Percentiles rank a stretch among this genome's conserved stretches.
These are phyloP conservation scores for Kwoniella dendrophila DNA, from an alignment of 768 basidiomycete genomes.

Conservation along the genomic window DNA sequence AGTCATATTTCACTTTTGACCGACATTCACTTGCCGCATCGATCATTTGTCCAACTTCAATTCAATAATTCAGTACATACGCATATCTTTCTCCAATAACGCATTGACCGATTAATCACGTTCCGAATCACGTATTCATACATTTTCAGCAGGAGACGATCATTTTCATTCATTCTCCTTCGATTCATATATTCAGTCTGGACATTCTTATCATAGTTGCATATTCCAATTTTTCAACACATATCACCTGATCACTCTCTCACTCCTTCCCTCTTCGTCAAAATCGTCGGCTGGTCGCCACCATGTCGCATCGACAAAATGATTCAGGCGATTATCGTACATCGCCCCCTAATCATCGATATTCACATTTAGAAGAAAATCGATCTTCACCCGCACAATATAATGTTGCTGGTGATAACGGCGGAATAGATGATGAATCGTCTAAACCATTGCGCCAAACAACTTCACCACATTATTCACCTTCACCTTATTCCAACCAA, in stretches of 20 bases:
- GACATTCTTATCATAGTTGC: no score
- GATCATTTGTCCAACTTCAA: no score
- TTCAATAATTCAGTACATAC: no score
- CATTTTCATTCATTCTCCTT: neutral
- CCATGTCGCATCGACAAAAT: constrained; percentile 20
- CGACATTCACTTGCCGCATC: neutral
- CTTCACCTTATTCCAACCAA: neutral
- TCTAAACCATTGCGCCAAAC: constrained; percentile 1
- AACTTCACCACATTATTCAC: constrained; percentile 2
- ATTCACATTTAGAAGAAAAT: constrained; percentile 21
- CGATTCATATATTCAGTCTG: neutral
- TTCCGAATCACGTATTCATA: no score
- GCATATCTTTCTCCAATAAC: neutral
- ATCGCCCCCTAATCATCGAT: constrained; percentile 16
- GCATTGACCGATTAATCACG: constrained; percentile 1
- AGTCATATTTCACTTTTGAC: neutral
- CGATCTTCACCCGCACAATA: constrained; percentile 7
- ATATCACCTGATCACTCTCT: no score
- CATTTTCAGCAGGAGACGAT: no score
- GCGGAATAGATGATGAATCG: neutral
- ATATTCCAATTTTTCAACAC: no score
- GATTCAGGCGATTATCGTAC: constrained; percentile 16
- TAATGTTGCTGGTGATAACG: neutral
- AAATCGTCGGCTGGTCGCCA: neutral
- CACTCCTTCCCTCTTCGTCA: neutral